phyloP scores from a whole-genome alignment of 1,284 basidiomycete genomes.

The Anthracocystis setariae region DNA sequence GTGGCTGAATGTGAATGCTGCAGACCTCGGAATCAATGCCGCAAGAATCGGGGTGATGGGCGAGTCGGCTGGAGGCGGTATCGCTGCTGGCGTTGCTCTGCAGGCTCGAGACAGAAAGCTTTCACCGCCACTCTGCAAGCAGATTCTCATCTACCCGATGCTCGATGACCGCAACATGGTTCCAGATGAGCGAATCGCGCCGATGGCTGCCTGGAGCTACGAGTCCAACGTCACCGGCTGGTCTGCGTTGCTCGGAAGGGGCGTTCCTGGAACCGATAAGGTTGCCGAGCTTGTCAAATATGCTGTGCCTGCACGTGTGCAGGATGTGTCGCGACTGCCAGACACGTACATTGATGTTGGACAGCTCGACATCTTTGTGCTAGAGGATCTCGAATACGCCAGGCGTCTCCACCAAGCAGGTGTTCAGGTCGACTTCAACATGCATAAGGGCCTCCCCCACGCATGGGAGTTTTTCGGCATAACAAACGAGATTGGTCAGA shows the following conservation, averaged over 20 bases:
- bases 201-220: constrained; percentile 19
- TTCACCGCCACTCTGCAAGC: constrained; percentile 27
- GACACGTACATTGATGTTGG: constrained; percentile 34
- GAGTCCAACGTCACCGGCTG: constrained; percentile 25
- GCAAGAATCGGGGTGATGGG: constrained; percentile 25
- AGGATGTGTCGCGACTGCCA: constrained; percentile 18
- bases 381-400: constrained; percentile 22
- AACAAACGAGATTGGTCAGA: constrained; percentile 6
- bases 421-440: constrained; percentile 23
- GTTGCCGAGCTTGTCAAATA: constrained; percentile 21
- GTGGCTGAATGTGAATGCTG: constrained; percentile 26
- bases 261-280: constrained; percentile 16
- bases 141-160: constrained; percentile 42
- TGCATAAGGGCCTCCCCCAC: constrained; percentile 30
- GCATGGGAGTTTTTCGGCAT: constrained; percentile 26
- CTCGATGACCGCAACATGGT: constrained; percentile 31
- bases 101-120: constrained; percentile 25
- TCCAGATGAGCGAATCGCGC: constrained; percentile 16
- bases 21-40: constrained; percentile 20
- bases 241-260: constrained; percentile 23
- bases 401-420: constrained; percentile 24
- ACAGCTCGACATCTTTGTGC: constrained; percentile 36
- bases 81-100: constrained; percentile 33
- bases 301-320: constrained; percentile 21
- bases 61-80: constrained; percentile 35